Evolutionary conservation across 1,284 basidiomycete genomes (phyloP), one percentile per base, ranked within the genome.

Genomic region (Mycena citricolor): DNA sequence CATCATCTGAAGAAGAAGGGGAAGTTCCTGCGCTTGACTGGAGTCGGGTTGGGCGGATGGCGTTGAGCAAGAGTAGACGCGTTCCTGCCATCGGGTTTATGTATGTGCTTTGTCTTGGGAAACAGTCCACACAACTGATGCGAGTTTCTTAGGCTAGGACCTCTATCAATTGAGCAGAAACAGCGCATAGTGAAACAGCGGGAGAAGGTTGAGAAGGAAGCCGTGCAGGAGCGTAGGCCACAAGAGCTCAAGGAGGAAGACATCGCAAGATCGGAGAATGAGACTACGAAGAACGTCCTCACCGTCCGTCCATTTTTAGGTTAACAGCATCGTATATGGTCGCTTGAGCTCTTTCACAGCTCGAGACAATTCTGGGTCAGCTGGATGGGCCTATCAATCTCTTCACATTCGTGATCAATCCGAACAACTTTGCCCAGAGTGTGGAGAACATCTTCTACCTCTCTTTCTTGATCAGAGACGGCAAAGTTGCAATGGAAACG

Each of bases 391-490:
- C 67, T 6, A 74, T 89, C 37, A 90, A 93, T 61, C 57, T 95
- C 16, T 94, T 95, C 70, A 67, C 72, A 49, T 89, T 97, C 58
- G 77, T 94, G 35, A 70, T 94, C 49, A 94, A 97, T 57, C 93
- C 93, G 6, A 64, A 83, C 24, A 86, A 90, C 55, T 97, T 92
- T 58, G 84, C 85, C 0, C 93, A 97, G 61, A 90, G 90, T 0
- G 89, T 97, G 16, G 93, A 97, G 65, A 97, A 97, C 60, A 71
- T 95, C 16, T 97, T 97, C 62, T 90, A 95, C 57, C 74, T 95
- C 2, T 93, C 92, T 0, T 97, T 97, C 65, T 71, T 94, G 40
- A 86, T 97, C 37, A 76, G 88, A 33, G 91, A 95, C 55, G 89
- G 86, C 11, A 81, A 80, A 58, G 90, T 83, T 35, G 81, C 83